Conservation (phyloP, 2,329 filamentous ascomycete genomes). For the Didymosphaeria variabile region DNA sequence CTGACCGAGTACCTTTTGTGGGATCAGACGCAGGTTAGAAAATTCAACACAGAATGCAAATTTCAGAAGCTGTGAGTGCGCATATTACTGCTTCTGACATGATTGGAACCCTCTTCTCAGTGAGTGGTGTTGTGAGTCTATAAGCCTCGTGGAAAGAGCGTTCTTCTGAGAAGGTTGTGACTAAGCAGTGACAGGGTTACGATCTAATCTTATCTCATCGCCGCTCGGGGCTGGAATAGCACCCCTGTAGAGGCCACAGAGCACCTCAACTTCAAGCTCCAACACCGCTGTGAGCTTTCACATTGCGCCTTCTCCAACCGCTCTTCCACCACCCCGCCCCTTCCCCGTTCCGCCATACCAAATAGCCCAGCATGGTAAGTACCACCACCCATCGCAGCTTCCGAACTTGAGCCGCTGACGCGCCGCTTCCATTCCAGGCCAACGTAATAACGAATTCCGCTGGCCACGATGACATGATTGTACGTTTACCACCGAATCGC, state of each 20-base stretch:
- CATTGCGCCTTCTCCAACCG: constrained; percentile 21
- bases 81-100: too few species aligned
- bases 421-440: constrained; percentile 58
- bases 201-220: constrained; percentile 43
- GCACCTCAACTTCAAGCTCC: constrained; percentile 36
- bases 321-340: constrained; percentile 17
- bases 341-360: constrained; percentile 14
- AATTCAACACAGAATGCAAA: too few species aligned
- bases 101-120: too few species aligned
- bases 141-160: too few species aligned
- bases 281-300: constrained; percentile 26
- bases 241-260: constrained; percentile 47
- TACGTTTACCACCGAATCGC: constrained; percentile 63
- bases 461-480: constrained; percentile 99
- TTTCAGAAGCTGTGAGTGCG: too few species aligned
- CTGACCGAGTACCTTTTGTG: too few species aligned
- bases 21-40: too few species aligned
- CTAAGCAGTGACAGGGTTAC: constrained; percentile 20
- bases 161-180: background rate
- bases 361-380: constrained; percentile 38
- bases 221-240: constrained; percentile 24
- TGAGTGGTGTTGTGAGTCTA: background rate
- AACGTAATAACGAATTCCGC: constrained; percentile 85
- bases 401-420: constrained; percentile 43
- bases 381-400: constrained; percentile 24